phyloP scores from a whole-genome alignment of 2,329 filamentous ascomycete genomes.

The Fusarium burgessii region DNA sequence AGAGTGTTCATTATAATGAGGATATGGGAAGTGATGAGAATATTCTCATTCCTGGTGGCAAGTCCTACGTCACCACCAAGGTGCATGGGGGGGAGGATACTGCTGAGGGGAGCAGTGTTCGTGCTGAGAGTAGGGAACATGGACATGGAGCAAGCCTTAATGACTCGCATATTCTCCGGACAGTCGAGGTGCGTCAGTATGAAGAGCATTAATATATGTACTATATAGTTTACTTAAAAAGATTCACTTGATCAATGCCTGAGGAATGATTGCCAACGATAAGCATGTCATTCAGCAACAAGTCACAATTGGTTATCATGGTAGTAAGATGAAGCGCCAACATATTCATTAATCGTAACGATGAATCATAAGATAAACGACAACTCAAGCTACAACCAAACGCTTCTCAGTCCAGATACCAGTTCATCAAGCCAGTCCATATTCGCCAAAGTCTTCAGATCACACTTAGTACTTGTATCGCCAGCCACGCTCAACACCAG shows the following conservation, averaged over 20 bases:
- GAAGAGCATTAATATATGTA: background rate
- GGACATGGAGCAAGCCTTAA: constrained; percentile 7
- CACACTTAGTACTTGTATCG: constrained; percentile 23
- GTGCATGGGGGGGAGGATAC: constrained; percentile 6
- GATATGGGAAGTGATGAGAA: constrained; percentile 26
- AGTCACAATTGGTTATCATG: fast-evolving
- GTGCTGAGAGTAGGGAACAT: background rate
- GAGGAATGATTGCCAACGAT: fast-evolving
- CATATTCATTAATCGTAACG: constrained; percentile 10
- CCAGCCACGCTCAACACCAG: constrained; percentile 30
- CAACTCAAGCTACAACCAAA: background rate
- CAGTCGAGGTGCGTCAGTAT: constrained; percentile 27
- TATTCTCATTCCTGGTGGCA: constrained; percentile 14
- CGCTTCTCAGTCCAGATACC: background rate
- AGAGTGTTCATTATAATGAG: constrained; percentile 10
- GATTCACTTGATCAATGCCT: fast-evolving
- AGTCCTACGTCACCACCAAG: constrained; percentile 15
- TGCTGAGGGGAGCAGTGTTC: background rate
- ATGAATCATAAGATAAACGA: background rate
- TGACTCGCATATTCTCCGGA: constrained; percentile 19
- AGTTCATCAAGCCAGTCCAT: background rate
- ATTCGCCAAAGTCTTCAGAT: background rate
- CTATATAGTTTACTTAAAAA: no score
- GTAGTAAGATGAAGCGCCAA: background rate
- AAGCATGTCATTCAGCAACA: background rate